Base-by-base conservation (phyloP, 371 early-diverging fungal genomes). In the Circinella minor region DNA sequence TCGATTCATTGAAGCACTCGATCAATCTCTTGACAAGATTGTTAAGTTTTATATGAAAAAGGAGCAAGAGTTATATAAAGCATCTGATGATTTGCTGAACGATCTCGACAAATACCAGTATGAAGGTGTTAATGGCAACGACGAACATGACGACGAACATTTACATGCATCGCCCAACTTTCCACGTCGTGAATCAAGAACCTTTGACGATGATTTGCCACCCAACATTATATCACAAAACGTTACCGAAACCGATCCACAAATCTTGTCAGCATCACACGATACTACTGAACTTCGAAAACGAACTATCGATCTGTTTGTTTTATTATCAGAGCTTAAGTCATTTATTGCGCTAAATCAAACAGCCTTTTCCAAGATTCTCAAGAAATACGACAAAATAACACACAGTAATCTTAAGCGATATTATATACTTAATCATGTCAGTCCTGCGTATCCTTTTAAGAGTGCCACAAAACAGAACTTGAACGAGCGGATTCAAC, bases 341-440 rank as follows among this genome's bases (percentile, higher is more conserved):
- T 91, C 96, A 3, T 99, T 93, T 77, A 92, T 92, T 15, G 92
- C 95, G 51, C 89, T 99, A 54, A 98, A 99, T 86, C 81, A 90
- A 69, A 98, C 97, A 0, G 98, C 98, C 4, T 98, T 99, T 82
- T 85, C 91, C 71, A 99, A 97, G 78, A 95, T 98, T 69, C 81
- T 98, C 20, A 98, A 98, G 78, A 98, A 99, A 81, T 96, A 93
- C 72, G 99, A 99, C 84, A 99, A 98, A 79, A 93, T 93, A 43
- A 91, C 93, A 7, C 79, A 85, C 64, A 87, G 78, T 55, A 84
- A 88, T 27, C 81, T 92, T 61, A 88, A 87, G 62, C 79, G 81
- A 3, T 74, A 80, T 63, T 90, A 83, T 69, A 79, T 80, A 18
- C 57, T 73, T 34, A 72, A 77, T 34, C 72, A 80, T 18, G 91